These are phyloP conservation scores for Purpureocillium lavendulum DNA, from an alignment of 2,329 filamentous ascomycete species.

Conservation along the genomic window DNA sequence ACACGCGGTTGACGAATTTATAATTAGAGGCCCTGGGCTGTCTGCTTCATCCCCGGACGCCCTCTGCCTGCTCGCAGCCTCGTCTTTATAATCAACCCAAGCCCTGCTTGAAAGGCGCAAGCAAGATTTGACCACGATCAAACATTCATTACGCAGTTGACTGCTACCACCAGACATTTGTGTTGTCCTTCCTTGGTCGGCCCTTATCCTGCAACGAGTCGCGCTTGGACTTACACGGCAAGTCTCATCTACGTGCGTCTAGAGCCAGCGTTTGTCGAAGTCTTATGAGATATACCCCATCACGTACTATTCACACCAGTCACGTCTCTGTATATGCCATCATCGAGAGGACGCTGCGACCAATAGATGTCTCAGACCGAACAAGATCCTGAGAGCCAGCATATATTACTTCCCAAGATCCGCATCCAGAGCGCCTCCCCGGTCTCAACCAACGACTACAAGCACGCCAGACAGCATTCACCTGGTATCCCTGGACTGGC, in stretches of 20 bases:
- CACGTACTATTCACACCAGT: no score
- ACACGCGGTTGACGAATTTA: slow-evolving; percentile 2
- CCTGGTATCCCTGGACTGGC: background rate
- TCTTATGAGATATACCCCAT: background rate
- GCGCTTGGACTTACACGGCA: no score
- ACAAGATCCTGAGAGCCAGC: slow-evolving; percentile 1
- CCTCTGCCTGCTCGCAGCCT: background rate
- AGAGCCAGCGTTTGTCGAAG: no score
- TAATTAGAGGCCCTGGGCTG: slow-evolving; percentile 6
- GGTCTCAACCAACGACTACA: slow-evolving; percentile 5
- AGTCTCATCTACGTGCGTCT: no score
- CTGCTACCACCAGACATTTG: no score
- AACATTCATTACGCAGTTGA: background rate
- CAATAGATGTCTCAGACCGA: slow-evolving; percentile 15
- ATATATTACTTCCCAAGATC: slow-evolving; percentile 14
- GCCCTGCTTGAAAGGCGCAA: background rate
- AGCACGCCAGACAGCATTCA: background rate
- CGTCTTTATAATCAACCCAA: background rate
- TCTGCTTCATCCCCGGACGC: background rate
- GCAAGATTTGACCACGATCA: slow-evolving; percentile 1
- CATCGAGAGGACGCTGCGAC: background rate
- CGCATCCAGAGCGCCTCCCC: slow-evolving; percentile 19
- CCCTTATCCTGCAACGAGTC: no score
- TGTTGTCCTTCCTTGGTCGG: no score
- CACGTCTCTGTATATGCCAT: background rate